Evolutionary conservation across 106 monocot species (phyloP).

Genomic region (Chionographis japonica): DNA sequence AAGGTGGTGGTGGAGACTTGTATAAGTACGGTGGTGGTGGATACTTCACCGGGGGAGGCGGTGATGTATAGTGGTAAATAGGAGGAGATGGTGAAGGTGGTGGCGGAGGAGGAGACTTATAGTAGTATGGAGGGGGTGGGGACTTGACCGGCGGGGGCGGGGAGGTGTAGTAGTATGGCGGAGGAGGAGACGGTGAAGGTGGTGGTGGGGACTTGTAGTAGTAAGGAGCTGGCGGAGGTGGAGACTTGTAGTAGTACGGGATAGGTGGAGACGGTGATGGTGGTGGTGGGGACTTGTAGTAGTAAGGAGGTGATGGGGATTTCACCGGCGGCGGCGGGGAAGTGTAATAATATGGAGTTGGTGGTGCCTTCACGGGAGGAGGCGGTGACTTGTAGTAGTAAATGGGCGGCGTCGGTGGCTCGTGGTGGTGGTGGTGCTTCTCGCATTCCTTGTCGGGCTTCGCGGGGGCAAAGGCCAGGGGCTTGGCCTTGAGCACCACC

Average conservation of each 20-base stretch:
- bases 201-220: constrained; percentile 5
- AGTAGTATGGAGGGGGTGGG: background rate
- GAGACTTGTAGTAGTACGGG: constrained; percentile 19
- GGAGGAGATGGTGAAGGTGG: constrained; percentile 5
- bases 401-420: constrained; percentile 7
- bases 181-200: background rate
- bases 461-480: constrained; percentile 43
- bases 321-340: constrained; percentile 24
- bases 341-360: constrained; percentile 23
- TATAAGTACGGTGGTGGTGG: constrained; percentile 8
- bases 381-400: constrained; percentile 26
- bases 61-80: constrained; percentile 3
- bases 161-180: background rate
- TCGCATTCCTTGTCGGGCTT: constrained; percentile 33
- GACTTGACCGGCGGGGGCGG: constrained; percentile 33
- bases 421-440: constrained; percentile 7
- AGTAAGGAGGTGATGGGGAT: constrained; percentile 23
- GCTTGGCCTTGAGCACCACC: constrained; percentile 40
- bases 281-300: constrained; percentile 27
- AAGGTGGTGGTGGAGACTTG: background rate
- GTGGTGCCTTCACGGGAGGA: constrained; percentile 19
- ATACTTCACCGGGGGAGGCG: background rate
- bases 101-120: constrained; percentile 9
- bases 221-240: constrained; percentile 20
- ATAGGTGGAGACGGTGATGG: constrained; percentile 15